These are phyloP conservation scores for Apiotrichum veenhuisii DNA, from an alignment of 1,284 basidiomycete species.

Conservation along the genomic window DNA sequence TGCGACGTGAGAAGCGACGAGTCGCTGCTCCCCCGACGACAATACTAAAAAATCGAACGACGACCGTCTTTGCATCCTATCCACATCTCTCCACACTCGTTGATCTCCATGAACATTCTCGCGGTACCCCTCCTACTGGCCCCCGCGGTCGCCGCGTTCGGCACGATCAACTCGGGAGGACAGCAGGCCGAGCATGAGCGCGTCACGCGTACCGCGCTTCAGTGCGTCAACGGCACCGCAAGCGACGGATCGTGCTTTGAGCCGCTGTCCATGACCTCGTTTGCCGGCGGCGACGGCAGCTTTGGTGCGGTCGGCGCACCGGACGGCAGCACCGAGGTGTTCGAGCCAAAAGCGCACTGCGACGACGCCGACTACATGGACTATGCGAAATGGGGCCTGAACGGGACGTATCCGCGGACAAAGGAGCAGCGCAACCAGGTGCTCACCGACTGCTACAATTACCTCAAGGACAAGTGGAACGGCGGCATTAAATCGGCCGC, in stretches of 20 bases:
- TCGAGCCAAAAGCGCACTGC: constrained; percentile 8
- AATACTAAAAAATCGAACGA: no score
- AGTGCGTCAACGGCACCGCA: not conserved
- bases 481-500: not conserved
- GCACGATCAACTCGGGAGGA: constrained; percentile 4
- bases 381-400: constrained; percentile 5
- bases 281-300: constrained; percentile 6
- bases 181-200: constrained; percentile 10
- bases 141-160: not conserved
- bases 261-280: constrained; percentile 6
- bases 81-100: not conserved
- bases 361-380: constrained; percentile 12
- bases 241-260: constrained; percentile 5
- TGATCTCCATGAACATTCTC: not conserved
- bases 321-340: constrained; percentile 3
- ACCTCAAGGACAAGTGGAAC: constrained; percentile 3
- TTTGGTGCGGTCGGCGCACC: constrained; percentile 6
- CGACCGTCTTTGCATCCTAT: not conserved
- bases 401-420: constrained; percentile 2
- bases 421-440: not conserved
- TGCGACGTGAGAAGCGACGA: no score
- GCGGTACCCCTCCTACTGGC: not conserved
- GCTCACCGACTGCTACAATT: not conserved
- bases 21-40: no score
- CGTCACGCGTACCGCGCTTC: constrained; percentile 1